Evolutionary conservation across 139 green algal genomes (phyloP), one percentile per base, ranked within the genome.

Genomic region (Gonium pectorale): DNA sequence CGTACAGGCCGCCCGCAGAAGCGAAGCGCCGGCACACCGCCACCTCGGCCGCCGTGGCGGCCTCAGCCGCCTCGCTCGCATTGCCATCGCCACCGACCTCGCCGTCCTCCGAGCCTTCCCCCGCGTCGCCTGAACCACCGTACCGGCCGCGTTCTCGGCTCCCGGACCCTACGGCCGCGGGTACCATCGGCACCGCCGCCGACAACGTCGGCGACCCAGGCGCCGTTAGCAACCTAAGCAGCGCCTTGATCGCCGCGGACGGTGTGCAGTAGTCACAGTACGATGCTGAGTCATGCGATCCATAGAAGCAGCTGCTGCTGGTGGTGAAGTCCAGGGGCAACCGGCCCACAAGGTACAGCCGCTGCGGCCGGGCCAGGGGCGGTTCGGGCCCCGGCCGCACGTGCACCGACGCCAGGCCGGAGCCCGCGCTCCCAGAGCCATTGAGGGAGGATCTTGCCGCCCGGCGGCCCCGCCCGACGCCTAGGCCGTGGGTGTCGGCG

Each of bases 211-310:
- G 43, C 41, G 33, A 5, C 44, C 43, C 33, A n/a, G 41, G 44
- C 37, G 52, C 17, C 29, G 70, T 51, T 52, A 85, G 69, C 27
- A 91, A 60, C 9, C 73, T 43, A 21, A 81, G 44, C 67, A 92
- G 81, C 22, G 75, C 80, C 2, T 84, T 85, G 15, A 92, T 43
- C 31, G 72, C 81, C 3, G 81, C 78, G 21, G 44, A 75, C 51
- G 86, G 86, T 4, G 77, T 60, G 60, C 79, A 89, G 79, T 89
- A 89, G 52, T 86, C 86, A 62, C 86, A 89, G 69, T 84, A 83
- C 35, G 79, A 31, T 27, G 44, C 60, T 15, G 79, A 24, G 70
- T 70, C 79, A 31, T 86, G 79, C 1, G 71, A 68, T 46, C 56
- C 46, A 71, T 86, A 89, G 67, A 89, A 72, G 86, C 86, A 86